These are phyloP conservation scores for Alternaria brassicicola DNA, from an alignment of 2,329 filamentous ascomycete genomes.

Conservation along the genomic window DNA sequence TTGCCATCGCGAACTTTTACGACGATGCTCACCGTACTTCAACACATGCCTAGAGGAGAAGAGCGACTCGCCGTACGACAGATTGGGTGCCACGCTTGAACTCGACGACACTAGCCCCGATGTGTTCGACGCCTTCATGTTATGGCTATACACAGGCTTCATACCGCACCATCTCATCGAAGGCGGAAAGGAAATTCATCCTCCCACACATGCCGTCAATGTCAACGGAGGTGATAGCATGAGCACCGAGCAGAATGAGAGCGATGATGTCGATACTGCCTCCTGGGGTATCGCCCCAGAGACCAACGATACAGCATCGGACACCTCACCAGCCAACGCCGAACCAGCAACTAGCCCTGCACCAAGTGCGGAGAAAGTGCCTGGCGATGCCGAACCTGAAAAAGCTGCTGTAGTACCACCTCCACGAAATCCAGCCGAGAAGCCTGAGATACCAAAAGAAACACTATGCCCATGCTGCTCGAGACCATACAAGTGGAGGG, in stretches of 20 bases:
- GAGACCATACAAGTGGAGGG: conserved; percentile 45
- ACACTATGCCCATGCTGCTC: conserved; percentile 46
- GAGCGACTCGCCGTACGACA: conserved; percentile 42
- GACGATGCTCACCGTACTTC: conserved; percentile 44
- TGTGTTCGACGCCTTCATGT: conserved; percentile 48
- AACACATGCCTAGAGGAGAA: conserved; percentile 39
- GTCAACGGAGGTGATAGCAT: conserved; percentile 25
- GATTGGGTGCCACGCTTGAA: conserved; percentile 33
- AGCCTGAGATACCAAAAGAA: conserved; percentile 44
- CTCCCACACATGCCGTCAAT: conserved; percentile 36
- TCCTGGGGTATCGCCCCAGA: conserved; percentile 46
- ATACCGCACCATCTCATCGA: conserved; percentile 47
- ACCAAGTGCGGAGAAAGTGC: conserved; percentile 36
- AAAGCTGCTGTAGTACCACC: conserved; percentile 30
- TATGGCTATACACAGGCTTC: conserved; percentile 47
- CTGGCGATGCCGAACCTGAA: conserved; percentile 38
- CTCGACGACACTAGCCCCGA: conserved; percentile 44
- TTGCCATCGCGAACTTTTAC: conserved; percentile 42
- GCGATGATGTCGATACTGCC: conserved; percentile 43
- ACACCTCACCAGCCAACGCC: conserved; percentile 9
- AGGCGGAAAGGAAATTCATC: conserved; percentile 41
- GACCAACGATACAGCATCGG: conserved; percentile 33
- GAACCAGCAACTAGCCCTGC: conserved; percentile 20
- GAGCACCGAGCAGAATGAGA: conserved; percentile 23
- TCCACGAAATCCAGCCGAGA: conserved; percentile 40